These are phyloP conservation scores for Mortierella sp. DNA, from an alignment of 371 early-diverging fungal genomes.

Conservation along the genomic window DNA sequence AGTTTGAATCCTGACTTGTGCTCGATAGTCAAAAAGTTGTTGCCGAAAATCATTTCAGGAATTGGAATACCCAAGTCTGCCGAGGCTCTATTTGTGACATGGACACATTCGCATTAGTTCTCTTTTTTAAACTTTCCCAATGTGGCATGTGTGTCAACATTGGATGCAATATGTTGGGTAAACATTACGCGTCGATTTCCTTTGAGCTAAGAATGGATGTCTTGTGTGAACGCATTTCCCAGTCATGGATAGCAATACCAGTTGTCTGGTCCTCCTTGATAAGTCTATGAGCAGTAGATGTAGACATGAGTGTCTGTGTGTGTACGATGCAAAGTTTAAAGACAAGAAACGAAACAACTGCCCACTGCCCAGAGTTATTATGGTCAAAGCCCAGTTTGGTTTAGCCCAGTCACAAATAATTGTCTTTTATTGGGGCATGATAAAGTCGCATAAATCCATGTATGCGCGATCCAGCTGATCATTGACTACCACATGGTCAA, in stretches of 20 bases:
- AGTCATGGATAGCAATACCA: constrained; percentile 71
- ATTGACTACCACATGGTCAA: constrained; percentile 87
- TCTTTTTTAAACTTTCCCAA: neutral
- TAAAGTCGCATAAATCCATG: constrained; percentile 70
- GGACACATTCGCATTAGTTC: neutral
- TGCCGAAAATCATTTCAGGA: constrained; percentile 97
- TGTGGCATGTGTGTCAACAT: neutral
- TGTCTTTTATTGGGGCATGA: constrained; percentile 58
- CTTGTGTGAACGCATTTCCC: constrained; percentile 77
- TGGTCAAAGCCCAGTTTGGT: neutral
- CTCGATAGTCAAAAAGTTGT: constrained; percentile 72
- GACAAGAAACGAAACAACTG: neutral
- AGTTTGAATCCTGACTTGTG: constrained; percentile 64
- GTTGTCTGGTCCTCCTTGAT: constrained; percentile 44
- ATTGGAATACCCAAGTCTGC: constrained; percentile 79
- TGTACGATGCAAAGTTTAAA: too few relatives aligned
- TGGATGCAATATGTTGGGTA: neutral
- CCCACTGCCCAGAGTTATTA: neutral
- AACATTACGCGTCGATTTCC: constrained; percentile 76
- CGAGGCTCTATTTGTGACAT: constrained; percentile 57
- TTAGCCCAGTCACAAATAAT: neutral
- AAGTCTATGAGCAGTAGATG: constrained; percentile 21
- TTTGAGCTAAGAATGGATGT: constrained; percentile 77
- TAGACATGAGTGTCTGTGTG: neutral
- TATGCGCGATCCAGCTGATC: constrained; percentile 88